Evolutionary conservation across 768 basidiomycete genomes (phyloP), one percentile per base, ranked within the genome.

Genomic region (Hericium alpestre): DNA sequence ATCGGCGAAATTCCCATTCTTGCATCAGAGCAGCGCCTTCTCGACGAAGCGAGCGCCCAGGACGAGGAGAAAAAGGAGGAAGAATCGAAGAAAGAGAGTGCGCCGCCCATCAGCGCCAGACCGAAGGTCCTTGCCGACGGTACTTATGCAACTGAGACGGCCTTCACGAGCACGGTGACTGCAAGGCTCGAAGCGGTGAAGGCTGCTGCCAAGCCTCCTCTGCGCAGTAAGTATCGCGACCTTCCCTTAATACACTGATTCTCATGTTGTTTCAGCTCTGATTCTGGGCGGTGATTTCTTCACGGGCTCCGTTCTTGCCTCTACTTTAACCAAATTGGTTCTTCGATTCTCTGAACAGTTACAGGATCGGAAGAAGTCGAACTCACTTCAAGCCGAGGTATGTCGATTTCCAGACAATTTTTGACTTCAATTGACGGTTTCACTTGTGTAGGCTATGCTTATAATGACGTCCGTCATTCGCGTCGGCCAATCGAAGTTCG

Each of bases 401-500:
- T 23, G 40, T 46, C 46, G 3, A 12, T 23, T 16, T 20, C 54
- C 15, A 56, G 1, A 16, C 27, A 5, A 27, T 8, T 27, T 22
- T 7, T 15, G 18, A 41, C 27, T 11, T 47, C 32, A 10, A 32
- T 32, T 32, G 9, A 32, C 6, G 32, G 9, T 32, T 46, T 56
- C 16, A 51, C 38, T 3, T 10, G 20, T 55, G 32, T 46, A 90
- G 87, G 84, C 90, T 5, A 97, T 99, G 90, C 79, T 99, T 55
- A 92, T 98, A 68, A 97, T 99, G 96, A 86, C 93, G 1, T 96
- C 93, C 9, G 78, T 93, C 67, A 90, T 98, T 67, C 92, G 96
- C 51, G 91, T 97, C 56, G 96, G 96, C 39, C 95, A 98, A 72
- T 94, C 93, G 55, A 95, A 94, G 67, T 94, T 95, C 63, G 89